Evolutionary conservation across 2,329 filamentous ascomycete genomes (phyloP).

Genomic region (Alternaria sp.): DNA sequence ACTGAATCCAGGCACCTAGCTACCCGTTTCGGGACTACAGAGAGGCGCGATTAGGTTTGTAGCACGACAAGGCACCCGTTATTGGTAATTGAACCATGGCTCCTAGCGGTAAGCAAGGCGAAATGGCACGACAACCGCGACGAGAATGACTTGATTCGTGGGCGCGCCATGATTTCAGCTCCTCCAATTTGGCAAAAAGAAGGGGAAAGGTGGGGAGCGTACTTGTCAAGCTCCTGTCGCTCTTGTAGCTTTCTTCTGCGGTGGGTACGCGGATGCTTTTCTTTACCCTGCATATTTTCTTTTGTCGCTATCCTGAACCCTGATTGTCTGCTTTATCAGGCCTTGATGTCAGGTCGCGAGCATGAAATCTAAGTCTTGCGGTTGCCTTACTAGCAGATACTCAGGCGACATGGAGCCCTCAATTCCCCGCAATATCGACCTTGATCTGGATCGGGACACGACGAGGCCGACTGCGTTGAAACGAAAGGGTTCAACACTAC

Average conservation of each 20-base stretch:
- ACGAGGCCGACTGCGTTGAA: conserved; percentile 9
- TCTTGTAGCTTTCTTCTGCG: background rate
- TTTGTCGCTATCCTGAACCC: background rate
- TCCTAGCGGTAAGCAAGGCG: conserved; percentile 16
- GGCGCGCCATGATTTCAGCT: conserved; percentile 3
- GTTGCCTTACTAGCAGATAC: conserved; percentile 19
- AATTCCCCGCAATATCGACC: conserved; percentile 18
- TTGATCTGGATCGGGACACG: conserved; percentile 18
- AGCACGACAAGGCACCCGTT: conserved; percentile 4
- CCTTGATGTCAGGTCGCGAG: conserved; percentile 5
- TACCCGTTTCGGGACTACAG: conserved; percentile 11
- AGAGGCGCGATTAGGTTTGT: conserved; percentile 13
- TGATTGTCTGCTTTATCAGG: background rate
- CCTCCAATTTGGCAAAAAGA: conserved; percentile 4
- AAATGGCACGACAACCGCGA: conserved; percentile 9
- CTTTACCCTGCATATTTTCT: conserved; percentile 4
- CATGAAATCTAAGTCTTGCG: conserved; percentile 27
- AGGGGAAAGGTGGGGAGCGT: conserved; percentile 4
- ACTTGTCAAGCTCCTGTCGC: conserved; percentile 8
- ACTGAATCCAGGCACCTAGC: background rate
- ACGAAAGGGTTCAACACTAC: conserved; percentile 35
- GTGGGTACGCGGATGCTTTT: background rate
- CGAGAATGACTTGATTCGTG: conserved; percentile 18
- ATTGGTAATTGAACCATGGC: conserved; percentile 17
- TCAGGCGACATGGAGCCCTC: conserved; percentile 23